These are phyloP conservation scores for Coccomyxa sp. DNA, from an alignment of 139 green algal genomes.

Conservation along the genomic window DNA sequence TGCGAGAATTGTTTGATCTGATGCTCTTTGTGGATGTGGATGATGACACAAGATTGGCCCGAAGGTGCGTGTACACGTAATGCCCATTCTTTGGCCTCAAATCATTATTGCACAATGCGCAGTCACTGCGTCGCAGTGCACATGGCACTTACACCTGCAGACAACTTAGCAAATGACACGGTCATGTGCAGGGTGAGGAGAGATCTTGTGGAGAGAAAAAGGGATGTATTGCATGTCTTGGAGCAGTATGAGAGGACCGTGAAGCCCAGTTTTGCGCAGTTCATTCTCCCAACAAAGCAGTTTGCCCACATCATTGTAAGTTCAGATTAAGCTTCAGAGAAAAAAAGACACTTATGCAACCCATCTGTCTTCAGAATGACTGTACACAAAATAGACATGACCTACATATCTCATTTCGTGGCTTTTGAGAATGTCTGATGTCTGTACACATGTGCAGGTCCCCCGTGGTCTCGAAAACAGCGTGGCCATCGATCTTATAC, in stretches of 20 bases:
- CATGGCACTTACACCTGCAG: not conserved
- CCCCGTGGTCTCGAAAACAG: conserved; percentile 41
- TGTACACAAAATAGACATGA: not conserved
- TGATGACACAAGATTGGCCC: conserved; percentile 41
- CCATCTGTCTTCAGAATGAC: not conserved
- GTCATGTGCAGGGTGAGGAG: conserved; percentile 22
- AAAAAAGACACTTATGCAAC: not conserved
- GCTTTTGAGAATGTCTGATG: not conserved
- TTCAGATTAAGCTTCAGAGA: not conserved
- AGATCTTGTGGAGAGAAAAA: conserved; percentile 32
- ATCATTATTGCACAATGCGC: not conserved
- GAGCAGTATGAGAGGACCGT: conserved; percentile 50
- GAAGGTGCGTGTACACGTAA: conserved; percentile 8
- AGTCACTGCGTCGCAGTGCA: not conserved
- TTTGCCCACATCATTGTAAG: conserved; percentile 51
- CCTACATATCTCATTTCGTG: not conserved
- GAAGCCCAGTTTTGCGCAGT: conserved; percentile 51
- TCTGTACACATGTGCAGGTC: conserved; percentile 17
- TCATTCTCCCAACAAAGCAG: conserved; percentile 43
- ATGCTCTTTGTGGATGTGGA: conserved; percentile 56
- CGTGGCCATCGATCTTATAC: conserved; percentile 49
- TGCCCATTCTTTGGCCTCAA: not conserved
- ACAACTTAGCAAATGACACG: not conserved
- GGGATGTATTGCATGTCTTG: conserved; percentile 40
- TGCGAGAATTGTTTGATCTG: conserved; percentile 34